Base-by-base conservation (phyloP, 495 filamentous ascomycete species). In the Entonaema liquescens region DNA sequence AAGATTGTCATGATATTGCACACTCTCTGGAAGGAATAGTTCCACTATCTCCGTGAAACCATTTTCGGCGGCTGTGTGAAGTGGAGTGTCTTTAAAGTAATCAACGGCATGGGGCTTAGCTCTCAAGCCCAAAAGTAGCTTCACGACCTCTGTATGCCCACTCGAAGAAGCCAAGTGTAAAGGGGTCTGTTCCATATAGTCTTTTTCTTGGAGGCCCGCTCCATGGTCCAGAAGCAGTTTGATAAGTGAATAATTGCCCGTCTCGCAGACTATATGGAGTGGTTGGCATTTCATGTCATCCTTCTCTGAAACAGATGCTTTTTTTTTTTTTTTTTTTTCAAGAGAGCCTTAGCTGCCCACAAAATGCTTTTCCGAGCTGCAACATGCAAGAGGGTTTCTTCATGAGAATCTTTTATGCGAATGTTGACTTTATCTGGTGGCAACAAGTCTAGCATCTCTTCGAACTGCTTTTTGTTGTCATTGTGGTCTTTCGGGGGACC, bases 301-400 rank as follows among this genome's bases (percentile, higher is more conserved):
- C 9, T 31, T 1, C 17, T 21, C 40, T 9, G 59, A 62, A 8
- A 52, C 44, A 49, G 59, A 62, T 26, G 42, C 44, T n/a, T n/a
- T 5, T 28, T 28, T 8, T 12, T 36, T 2, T 26, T 26, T 29
- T n/a, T n/a, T 5, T 28, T 28, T 8, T 12, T 36, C 5, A 12
- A 64, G 26, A 64, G 61, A 35, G 25, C n/a, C 40, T 44, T 3
- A 5, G 36, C 26, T 1, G 61, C 61, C 49, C 38, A 56, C 33
- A n/a, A 35, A 64, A 44, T 25, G 52, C 36, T 50, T 55, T 23
- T 25, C 26, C 15, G 1, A 42, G 23, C 36, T 33, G 50, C 61
- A 47, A 64, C 3, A 35, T 56, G 61, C 52, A 64, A 25, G 61
- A 64, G 0, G 55, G 61, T 64, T 29, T 44, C 7, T 0, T 23